These are phyloP conservation scores for Beauveria medogensis DNA, from an alignment of 2,329 filamentous ascomycete genomes.

Conservation along the genomic window DNA sequence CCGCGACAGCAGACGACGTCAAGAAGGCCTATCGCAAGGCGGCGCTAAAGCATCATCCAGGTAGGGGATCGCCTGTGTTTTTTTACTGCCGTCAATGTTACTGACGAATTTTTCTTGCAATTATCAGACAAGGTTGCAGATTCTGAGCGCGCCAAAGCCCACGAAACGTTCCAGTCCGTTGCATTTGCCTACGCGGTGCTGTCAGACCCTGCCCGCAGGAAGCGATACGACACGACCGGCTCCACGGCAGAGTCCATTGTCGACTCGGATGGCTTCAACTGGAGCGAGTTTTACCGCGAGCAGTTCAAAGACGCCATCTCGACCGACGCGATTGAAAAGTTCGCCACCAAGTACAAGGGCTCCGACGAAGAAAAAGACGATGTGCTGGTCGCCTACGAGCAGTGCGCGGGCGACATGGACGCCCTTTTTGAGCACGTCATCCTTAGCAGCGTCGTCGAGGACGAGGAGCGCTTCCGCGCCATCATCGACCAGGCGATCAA, in stretches of 20 bases:
- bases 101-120: conserved; percentile 1
- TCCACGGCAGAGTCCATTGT: conserved; percentile 77
- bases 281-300: conserved; percentile 80
- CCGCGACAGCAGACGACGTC: conserved; percentile 69
- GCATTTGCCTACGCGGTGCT: conserved; percentile 93
- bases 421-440: conserved; percentile 75
- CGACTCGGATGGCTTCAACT: conserved; percentile 76
- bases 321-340: conserved; percentile 63
- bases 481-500: conserved; percentile 79
- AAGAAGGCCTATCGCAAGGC: conserved; percentile 88
- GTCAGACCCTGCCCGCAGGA: conserved; percentile 70
- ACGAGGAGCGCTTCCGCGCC: conserved; percentile 74
- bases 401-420: conserved; percentile 67
- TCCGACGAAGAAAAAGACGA: conserved; percentile 79
- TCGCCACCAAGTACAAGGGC: conserved; percentile 71
- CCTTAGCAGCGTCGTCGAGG: conserved; percentile 73
- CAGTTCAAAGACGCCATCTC: conserved; percentile 75
- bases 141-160: conserved; percentile 61
- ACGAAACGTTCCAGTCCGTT: conserved; percentile 78
- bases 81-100: neutral
- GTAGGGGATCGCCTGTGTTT: conserved; percentile 36
- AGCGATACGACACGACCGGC: conserved; percentile 83
- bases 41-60: conserved; percentile 79
- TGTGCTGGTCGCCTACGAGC: conserved; percentile 67
- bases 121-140: conserved; percentile 64